phyloP scores from a whole-genome alignment of 345 rosid genomes.

The Angophora floribunda region DNA sequence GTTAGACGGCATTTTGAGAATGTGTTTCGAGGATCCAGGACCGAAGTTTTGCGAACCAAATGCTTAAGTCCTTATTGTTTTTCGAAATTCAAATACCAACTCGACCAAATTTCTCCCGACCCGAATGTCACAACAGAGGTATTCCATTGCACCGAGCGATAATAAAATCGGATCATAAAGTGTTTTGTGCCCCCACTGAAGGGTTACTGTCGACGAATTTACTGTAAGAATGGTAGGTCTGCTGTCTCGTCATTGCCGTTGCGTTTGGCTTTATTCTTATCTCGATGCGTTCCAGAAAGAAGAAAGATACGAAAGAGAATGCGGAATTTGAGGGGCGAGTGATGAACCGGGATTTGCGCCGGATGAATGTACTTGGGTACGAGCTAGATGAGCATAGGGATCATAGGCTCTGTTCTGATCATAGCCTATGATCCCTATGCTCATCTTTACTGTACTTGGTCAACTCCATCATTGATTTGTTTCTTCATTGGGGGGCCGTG shows the following conservation, averaged over 20 bases:
- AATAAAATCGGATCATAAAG: not conserved
- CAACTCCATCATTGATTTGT: not conserved
- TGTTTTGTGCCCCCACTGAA: not conserved
- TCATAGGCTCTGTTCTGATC: too few relatives aligned
- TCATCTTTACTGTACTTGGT: not conserved
- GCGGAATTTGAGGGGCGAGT: not conserved
- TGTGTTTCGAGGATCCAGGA: not conserved
- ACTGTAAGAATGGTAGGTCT: not conserved
- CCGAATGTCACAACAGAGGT: not conserved
- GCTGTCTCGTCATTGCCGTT: not conserved
- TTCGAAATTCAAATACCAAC: not conserved
- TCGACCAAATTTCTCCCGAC: fast-evolving
- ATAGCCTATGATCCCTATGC: not conserved
- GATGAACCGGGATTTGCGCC: not conserved
- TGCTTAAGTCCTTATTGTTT: not conserved
- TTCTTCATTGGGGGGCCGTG: not conserved
- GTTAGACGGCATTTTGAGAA: not conserved
- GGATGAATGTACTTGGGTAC: not conserved
- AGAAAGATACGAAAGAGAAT: not conserved
- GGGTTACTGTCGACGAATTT: not conserved
- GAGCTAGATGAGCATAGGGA: not conserved
- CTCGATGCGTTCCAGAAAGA: not conserved
- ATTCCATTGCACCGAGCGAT: not conserved
- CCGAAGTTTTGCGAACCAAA: not conserved
- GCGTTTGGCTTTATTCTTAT: not conserved